phyloP scores from a whole-genome alignment of 1,284 basidiomycete species.

The Fistulina hepatica region DNA sequence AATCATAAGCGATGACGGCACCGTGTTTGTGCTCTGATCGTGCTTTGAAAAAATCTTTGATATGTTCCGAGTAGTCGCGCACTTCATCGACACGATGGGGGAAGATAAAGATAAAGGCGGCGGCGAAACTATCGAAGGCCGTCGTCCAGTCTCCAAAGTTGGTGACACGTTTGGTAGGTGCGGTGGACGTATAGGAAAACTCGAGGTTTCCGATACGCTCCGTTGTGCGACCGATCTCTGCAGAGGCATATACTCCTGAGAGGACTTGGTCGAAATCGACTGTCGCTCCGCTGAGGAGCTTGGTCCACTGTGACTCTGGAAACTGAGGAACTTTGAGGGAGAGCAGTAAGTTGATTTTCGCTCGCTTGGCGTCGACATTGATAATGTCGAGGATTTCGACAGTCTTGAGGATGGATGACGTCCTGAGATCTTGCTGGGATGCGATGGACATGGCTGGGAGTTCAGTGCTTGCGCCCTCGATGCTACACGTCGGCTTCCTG shows the following conservation, averaged over 20 bases:
- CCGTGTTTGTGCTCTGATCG: too few species aligned
- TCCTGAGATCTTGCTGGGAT: too few species aligned
- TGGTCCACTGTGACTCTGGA: conserved; percentile 12
- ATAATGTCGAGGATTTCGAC: background rate
- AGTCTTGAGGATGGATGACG: too few species aligned
- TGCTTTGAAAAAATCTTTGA: conserved; percentile 17
- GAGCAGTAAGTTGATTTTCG: conserved; percentile 5
- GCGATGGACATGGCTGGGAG: too few species aligned
- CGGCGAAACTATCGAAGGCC: conserved; percentile 15
- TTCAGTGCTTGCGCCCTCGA: too few species aligned
- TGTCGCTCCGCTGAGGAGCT: conserved; percentile 11
- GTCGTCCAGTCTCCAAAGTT: conserved; percentile 21
- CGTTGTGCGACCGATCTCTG: conserved; percentile 9
- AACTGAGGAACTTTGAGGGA: conserved; percentile 8
- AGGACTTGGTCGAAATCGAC: conserved; percentile 19
- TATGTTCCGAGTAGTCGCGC: conserved; percentile 16
- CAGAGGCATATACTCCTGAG: conserved; percentile 13
- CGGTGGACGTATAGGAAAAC: conserved; percentile 12
- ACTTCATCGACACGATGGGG: conserved; percentile 21
- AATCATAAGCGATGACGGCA: conserved; percentile 24
- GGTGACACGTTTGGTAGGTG: conserved; percentile 14
- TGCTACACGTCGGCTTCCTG: too few species aligned
- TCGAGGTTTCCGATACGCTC: conserved; percentile 15
- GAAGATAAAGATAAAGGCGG: conserved; percentile 20
- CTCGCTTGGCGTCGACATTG: background rate